These are phyloP conservation scores for Fusarium neocosmosporiellum DNA, from an alignment of 2,329 filamentous ascomycete species.

Conservation along the genomic window DNA sequence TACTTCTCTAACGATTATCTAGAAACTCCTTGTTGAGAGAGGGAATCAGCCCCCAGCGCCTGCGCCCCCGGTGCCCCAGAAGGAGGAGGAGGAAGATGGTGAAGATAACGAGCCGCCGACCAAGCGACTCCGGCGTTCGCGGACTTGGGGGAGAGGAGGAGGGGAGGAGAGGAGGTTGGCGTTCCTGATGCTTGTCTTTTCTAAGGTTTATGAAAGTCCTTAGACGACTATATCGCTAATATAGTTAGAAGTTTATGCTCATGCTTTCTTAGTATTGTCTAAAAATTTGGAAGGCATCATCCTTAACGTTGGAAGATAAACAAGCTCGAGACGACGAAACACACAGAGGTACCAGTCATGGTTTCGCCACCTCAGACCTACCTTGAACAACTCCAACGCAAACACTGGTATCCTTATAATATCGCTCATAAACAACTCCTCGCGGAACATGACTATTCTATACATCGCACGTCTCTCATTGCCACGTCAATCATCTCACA, in stretches of 20 bases:
- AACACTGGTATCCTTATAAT: neutral
- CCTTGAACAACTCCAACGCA: neutral
- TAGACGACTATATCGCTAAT: neutral
- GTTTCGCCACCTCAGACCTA: neutral
- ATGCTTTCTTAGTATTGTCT: neutral
- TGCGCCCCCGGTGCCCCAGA: too few species aligned
- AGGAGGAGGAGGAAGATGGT: too few species aligned
- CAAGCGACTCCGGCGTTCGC: neutral
- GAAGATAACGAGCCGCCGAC: neutral
- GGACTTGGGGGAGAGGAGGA: too few species aligned
- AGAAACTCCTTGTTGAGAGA: too few species aligned
- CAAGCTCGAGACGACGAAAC: neutral
- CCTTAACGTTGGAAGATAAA: neutral
- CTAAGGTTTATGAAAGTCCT: neutral
- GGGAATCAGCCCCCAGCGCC: too few species aligned
- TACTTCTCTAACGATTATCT: too few species aligned
- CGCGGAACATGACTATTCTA: neutral
- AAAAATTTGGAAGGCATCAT: neutral
- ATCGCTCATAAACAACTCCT: neutral
- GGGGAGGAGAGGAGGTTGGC: too few species aligned
- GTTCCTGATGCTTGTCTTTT: neutral
- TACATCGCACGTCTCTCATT: neutral
- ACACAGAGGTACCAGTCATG: neutral
- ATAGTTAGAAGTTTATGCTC: neutral
- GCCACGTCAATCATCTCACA: conserved; percentile 3